Evolutionary conservation across 2,329 filamentous ascomycete species (phyloP).

Genomic region (Pseudogymnoascus sp.): DNA sequence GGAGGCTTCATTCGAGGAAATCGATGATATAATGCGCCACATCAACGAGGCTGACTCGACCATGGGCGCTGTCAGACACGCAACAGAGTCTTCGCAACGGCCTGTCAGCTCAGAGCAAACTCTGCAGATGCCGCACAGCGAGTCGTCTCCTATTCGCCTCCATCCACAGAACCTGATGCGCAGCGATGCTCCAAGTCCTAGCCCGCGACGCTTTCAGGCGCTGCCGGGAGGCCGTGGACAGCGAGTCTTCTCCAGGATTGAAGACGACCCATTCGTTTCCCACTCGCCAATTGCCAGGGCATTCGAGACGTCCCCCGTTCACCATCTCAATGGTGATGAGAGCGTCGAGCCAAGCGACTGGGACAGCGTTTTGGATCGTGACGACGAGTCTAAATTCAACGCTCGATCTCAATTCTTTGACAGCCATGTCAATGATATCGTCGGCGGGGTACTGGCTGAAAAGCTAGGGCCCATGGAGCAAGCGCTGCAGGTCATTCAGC

Average conservation of each 20-base stretch:
- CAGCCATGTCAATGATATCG: slow-evolving; percentile 77
- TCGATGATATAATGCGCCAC: slow-evolving; percentile 87
- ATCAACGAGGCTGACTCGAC: slow-evolving; percentile 68
- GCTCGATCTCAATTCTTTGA: slow-evolving; percentile 84
- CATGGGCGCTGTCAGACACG: slow-evolving; percentile 47
- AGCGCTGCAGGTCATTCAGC: slow-evolving; percentile 68
- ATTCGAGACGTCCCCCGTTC: slow-evolving; percentile 50
- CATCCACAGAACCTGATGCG: slow-evolving; percentile 47
- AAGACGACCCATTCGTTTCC: slow-evolving; percentile 26
- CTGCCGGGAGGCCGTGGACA: slow-evolving; percentile 40
- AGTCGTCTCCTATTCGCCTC: slow-evolving; percentile 47
- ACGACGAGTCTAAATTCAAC: slow-evolving; percentile 76
- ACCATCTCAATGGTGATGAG: slow-evolving; percentile 55
- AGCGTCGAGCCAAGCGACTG: slow-evolving; percentile 77
- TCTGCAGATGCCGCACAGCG: slow-evolving; percentile 20
- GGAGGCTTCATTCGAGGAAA: slow-evolving; percentile 61
- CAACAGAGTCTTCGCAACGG: slow-evolving; percentile 49
- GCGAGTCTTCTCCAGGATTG: slow-evolving; percentile 44
- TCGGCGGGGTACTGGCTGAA: slow-evolving; percentile 68
- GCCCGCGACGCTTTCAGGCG: slow-evolving; percentile 49
- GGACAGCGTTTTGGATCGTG: slow-evolving; percentile 77
- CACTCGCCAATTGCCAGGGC: slow-evolving; percentile 35
- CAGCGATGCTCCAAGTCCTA: slow-evolving; percentile 69
- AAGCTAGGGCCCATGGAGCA: slow-evolving; percentile 76
- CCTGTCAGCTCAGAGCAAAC: slow-evolving; percentile 19